Evolutionary conservation across 1,284 basidiomycete genomes (phyloP).

Genomic region (Pseudozyma tsukubaensis): DNA sequence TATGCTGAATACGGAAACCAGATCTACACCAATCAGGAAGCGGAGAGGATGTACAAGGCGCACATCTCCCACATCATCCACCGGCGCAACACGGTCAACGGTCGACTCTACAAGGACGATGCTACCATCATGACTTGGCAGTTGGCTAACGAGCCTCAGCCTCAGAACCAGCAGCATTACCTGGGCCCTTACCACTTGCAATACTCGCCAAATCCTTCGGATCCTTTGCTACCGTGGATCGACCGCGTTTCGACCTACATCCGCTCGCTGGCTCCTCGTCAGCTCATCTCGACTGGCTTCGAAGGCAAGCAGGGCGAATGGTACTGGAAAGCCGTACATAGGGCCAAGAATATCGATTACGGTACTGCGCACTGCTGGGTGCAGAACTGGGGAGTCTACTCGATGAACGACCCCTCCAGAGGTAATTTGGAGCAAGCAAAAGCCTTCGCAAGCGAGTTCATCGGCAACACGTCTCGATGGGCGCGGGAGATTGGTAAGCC

Average conservation of each 20-base stretch:
- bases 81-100: conserved; percentile 52
- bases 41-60: conserved; percentile 21
- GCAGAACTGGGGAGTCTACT: conserved; percentile 50
- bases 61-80: conserved; percentile 49
- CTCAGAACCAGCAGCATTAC: conserved; percentile 3
- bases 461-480: conserved; percentile 18
- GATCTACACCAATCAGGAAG: conserved; percentile 41
- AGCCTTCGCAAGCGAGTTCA: conserved; percentile 18
- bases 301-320: conserved; percentile 58
- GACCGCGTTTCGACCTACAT: conserved; percentile 44
- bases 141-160: conserved; percentile 55
- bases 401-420: conserved; percentile 39
- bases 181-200: conserved; percentile 13
- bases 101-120: conserved; percentile 50
- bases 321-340: conserved; percentile 48
- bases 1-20: conserved; percentile 48
- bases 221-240: conserved; percentile 39
- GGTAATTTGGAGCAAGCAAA: conserved; percentile 36
- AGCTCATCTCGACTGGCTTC: conserved; percentile 55
- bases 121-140: conserved; percentile 61
- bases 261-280: conserved; percentile 39
- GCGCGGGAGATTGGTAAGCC: conserved; percentile 33
- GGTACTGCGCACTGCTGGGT: conserved; percentile 24
- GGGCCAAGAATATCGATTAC: conserved; percentile 40
- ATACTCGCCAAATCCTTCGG: conserved; percentile 21